Evolutionary conservation across 2,329 filamentous ascomycete genomes (phyloP), one percentile per base, ranked within the genome.

Genomic region (Venturia effusa): DNA sequence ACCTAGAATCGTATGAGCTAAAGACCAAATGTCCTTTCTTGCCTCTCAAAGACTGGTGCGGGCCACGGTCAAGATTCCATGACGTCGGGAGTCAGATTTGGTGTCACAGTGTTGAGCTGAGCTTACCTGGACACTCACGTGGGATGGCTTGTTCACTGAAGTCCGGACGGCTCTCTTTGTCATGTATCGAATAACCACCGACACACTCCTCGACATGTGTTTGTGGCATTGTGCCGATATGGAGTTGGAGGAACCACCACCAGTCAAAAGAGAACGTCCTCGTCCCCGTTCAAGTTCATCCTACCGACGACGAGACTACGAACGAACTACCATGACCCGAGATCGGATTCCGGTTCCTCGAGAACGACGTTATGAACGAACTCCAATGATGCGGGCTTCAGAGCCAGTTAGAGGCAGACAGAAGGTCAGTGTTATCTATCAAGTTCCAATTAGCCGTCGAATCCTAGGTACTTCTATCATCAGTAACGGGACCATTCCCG

Each of bases 151-250:
- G 48, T 3, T 15, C 17, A 34, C 6, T 57, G 27, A 24, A 57
- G 11, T 57, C 27, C 15, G 34, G 6, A 15, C 15, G 19, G 19
- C 27, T 34, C 27, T 32, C n/a, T 24, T 1, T 17, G 27, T 34
- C n/a, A 10, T 3, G 7, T 8, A 10, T 57, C 30, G 34, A 55
- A 57, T 8, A 5, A 57, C 34, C 51, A 57, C 51, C 51, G 27
- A 32, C 51, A n/a, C 8, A 34, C 15, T 17, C 5, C 27, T 57
- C 51, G 34, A 57, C 5, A 57, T 57, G 51, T 57, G 51, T 17
- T 57, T 57, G 15, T 57, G 51, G 51, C 30, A 57, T 22, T 57
- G 34, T 34, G 34, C 51, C 27, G 51, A 57, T 57, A 57, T 57
- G 3, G 51, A 57, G 7, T 34, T 57, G 30, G 51, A 57, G 19